Evolutionary conservation across 768 basidiomycete species (phyloP), one percentile per base, ranked within the genome.

Genomic region (Trametes elegans): DNA sequence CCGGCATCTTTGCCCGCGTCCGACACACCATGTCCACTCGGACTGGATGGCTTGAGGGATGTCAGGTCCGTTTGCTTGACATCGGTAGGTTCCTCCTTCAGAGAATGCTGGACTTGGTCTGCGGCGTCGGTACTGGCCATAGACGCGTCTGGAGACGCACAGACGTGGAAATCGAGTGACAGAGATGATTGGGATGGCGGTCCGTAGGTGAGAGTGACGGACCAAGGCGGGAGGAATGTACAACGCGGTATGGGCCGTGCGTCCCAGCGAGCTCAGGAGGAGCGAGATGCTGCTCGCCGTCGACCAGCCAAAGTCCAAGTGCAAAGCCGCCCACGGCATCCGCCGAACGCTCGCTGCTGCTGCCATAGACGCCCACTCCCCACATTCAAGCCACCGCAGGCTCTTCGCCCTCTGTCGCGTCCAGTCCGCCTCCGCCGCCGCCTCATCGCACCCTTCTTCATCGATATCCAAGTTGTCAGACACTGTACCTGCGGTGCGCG

Each of bases 81-180:
- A 48, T 53, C 42, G 32, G 29, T 29, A 8, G 24, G 53, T 53
- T 63, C 67, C 55, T 47, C 64, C 57, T 61, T 50, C 59, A 58
- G 58, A 47, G 59, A 75, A 68, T 72, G 70, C 66, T 79, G 78
- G 66, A 74, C 66, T 70, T 71, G 70, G 72, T 71, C 71, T 71
- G 74, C 68, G 66, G 73, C 72, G 70, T 81, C 83, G 73, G 72
- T 78, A 76, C 81, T 76, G 70, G 86, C 87, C 88, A 90, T 90
- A 83, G 75, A 87, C 88, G 85, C 86, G 87, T 85, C 80, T 71
- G 59, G 71, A 74, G 84, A 87, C 85, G 84, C 83, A 73, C 32
- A 31, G 44, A 47, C 28, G 31, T 23, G 43, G 9, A 29, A 24
- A 14, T 45, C 42, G 51, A 44, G 28, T 34, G 51, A 34, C 31